Evolutionary conservation across 2,329 filamentous ascomycete genomes (phyloP).

Genomic region (Rhinocladiella mackenziei): DNA sequence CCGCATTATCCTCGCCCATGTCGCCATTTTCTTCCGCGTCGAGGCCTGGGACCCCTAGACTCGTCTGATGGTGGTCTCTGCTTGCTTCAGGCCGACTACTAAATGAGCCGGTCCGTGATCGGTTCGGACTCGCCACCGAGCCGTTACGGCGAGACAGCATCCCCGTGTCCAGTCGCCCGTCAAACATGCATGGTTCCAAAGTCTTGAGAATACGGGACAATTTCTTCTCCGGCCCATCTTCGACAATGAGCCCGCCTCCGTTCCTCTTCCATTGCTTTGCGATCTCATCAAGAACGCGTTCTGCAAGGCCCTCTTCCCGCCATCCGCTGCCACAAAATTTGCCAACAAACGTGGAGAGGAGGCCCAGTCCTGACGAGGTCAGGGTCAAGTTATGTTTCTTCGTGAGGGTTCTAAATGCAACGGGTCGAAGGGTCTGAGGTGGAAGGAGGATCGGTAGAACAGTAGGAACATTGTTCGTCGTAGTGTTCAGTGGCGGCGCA

Average conservation of each 20-base stretch:
- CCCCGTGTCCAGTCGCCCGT: slow-evolving; percentile 59
- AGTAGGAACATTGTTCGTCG: slow-evolving; percentile 53
- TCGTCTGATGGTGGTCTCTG: slow-evolving; percentile 62
- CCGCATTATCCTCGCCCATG: slow-evolving; percentile 53
- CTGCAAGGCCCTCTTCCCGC: slow-evolving; percentile 90
- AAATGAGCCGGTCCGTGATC: slow-evolving; percentile 58
- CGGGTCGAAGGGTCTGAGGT: slow-evolving; percentile 76
- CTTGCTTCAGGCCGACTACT: slow-evolving; percentile 35
- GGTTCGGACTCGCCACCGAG: slow-evolving; percentile 37
- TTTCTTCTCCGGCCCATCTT: slow-evolving; percentile 66
- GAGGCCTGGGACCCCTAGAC: slow-evolving; percentile 55
- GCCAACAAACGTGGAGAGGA: slow-evolving; percentile 83
- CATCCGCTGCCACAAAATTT: slow-evolving; percentile 93
- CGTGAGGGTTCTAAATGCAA: slow-evolving; percentile 93
- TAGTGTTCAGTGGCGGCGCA: slow-evolving; percentile 36
- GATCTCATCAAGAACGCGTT: slow-evolving; percentile 86
- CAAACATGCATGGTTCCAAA: slow-evolving; percentile 81
- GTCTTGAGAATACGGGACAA: slow-evolving; percentile 79
- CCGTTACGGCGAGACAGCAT: slow-evolving; percentile 44
- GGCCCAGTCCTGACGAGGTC: slow-evolving; percentile 77
- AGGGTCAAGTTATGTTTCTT: slow-evolving; percentile 96
- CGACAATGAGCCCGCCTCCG: slow-evolving; percentile 85
- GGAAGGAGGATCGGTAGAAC: slow-evolving; percentile 88
- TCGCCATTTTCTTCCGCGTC: slow-evolving; percentile 48
- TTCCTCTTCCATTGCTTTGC: slow-evolving; percentile 88